phyloP scores from a whole-genome alignment of 306 rosid species.

The Gynostemma pentaphyllum region DNA sequence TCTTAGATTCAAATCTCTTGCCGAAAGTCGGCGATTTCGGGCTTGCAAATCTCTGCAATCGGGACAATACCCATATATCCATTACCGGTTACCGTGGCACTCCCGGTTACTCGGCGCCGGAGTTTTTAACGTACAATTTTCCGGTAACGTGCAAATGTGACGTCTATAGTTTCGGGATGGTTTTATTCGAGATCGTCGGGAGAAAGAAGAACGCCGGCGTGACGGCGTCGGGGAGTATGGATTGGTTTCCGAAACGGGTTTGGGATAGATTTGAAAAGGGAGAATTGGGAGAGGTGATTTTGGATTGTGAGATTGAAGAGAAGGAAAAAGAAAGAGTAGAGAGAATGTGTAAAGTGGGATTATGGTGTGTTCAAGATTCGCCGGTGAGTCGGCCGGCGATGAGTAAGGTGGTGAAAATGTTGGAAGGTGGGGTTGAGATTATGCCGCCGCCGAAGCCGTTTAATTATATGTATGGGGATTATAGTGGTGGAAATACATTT shows the following conservation, averaged over 20 bases:
- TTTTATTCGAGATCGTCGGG: constrained; percentile 37
- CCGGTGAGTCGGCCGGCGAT: constrained; percentile 36
- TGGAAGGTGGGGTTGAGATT: constrained; percentile 41
- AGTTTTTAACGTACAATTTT: constrained; percentile 31
- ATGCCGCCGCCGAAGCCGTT: constrained; percentile 28
- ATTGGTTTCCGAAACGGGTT: constrained; percentile 39
- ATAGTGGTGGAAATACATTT: no score
- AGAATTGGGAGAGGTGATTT: constrained; percentile 4
- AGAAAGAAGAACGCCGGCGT: constrained; percentile 25
- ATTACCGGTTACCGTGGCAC: constrained; percentile 41
- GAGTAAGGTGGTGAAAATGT: constrained; percentile 37
- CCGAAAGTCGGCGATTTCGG: constrained; percentile 48
- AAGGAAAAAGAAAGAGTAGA: constrained; percentile 13
- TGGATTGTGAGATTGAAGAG: constrained; percentile 22
- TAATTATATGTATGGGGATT: background rate
- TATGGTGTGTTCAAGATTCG: constrained; percentile 34
- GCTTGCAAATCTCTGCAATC: constrained; percentile 32
- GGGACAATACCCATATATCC: constrained; percentile 27
- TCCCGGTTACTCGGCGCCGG: constrained; percentile 47
- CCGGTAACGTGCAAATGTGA: constrained; percentile 37
- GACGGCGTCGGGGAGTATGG: constrained; percentile 17
- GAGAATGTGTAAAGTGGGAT: constrained; percentile 31
- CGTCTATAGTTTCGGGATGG: constrained; percentile 47
- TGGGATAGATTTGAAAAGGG: constrained; percentile 26
- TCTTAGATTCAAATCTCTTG: constrained; percentile 22